Evolutionary conservation across 169 alveolate species (phyloP).

Genomic region (Plasmodium cynomolgi): DNA sequence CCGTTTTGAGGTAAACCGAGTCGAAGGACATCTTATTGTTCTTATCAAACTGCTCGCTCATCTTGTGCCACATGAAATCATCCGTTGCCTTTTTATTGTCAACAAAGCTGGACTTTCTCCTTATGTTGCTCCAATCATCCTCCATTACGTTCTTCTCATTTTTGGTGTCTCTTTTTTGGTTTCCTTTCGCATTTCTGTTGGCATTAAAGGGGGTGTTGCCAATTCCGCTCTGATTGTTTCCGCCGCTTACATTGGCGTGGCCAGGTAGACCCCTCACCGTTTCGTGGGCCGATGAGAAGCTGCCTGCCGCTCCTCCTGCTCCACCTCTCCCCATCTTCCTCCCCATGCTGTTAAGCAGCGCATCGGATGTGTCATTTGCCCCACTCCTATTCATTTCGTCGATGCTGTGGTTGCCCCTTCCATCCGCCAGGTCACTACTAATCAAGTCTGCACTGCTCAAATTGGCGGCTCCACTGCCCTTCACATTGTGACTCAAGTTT

Average conservation of each 20-base stretch:
- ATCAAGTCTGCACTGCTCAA: not conserved
- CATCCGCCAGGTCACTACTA: not conserved
- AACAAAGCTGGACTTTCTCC: slow-evolving; percentile 21
- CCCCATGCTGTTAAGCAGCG: not conserved
- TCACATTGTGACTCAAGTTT: not conserved
- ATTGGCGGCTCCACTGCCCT: not conserved
- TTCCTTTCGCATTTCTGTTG: not conserved
- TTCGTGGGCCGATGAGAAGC: not conserved
- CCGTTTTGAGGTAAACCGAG: not conserved
- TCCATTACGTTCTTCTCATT: slow-evolving; percentile 14
- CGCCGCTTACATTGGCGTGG: not conserved
- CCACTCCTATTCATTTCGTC: not conserved
- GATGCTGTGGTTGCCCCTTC: not conserved
- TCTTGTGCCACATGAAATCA: slow-evolving; percentile 66
- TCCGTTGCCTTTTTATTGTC: slow-evolving; percentile 45
- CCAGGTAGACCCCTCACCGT: not conserved
- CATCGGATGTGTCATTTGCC: not conserved
- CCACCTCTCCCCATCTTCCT: not conserved
- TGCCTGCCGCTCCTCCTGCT: not conserved
- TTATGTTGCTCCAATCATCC: slow-evolving; percentile 66
- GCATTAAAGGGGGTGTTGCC: slow-evolving; percentile 5
- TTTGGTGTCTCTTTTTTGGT: slow-evolving; percentile 24
- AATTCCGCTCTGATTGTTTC: not conserved
- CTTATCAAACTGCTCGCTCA: slow-evolving; percentile 64
- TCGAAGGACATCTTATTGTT: slow-evolving; percentile 19